Conservation (phyloP, 495 filamentous ascomycete genomes). For the Penicillium coffeae region DNA sequence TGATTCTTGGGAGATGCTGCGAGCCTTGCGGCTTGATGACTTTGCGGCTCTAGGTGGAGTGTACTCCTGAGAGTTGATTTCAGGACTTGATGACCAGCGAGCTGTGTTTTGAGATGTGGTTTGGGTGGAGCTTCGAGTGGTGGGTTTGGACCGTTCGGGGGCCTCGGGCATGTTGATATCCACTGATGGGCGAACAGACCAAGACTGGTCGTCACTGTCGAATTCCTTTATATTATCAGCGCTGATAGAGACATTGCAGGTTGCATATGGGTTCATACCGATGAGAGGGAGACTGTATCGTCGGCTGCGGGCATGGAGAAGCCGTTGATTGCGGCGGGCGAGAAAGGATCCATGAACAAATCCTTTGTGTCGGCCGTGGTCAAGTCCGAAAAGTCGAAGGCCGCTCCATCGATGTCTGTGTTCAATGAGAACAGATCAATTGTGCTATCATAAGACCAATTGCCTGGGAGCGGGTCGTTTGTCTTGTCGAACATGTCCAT, state of each 20-base stretch:
- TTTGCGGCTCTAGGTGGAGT: slow-evolving; percentile 13
- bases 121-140: slow-evolving; percentile 13
- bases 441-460: slow-evolving; percentile 42
- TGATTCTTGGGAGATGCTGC: slow-evolving; percentile 31
- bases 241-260: neutral
- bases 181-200: slow-evolving; percentile 27
- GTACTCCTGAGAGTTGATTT: slow-evolving; percentile 30
- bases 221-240: slow-evolving; percentile 23
- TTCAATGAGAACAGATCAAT: slow-evolving; percentile 41
- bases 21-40: slow-evolving; percentile 26
- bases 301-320: slow-evolving; percentile 36
- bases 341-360: slow-evolving; percentile 34
- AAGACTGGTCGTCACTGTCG: slow-evolving; percentile 43
- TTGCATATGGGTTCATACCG: slow-evolving; percentile 18
- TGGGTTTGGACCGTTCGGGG: slow-evolving; percentile 12
- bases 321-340: slow-evolving; percentile 31
- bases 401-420: slow-evolving; percentile 31
- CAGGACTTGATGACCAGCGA: slow-evolving; percentile 35
- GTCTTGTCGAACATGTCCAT: slow-evolving; percentile 17
- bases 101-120: slow-evolving; percentile 12
- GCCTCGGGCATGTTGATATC: slow-evolving; percentile 15
- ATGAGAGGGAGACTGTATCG: slow-evolving; percentile 32
- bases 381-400: slow-evolving; percentile 35
- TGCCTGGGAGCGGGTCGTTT: slow-evolving; percentile 36
- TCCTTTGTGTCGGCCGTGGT: slow-evolving; percentile 33